These are phyloP conservation scores for Auricularia cornea DNA, from an alignment of 768 basidiomycete genomes.

Conservation along the genomic window DNA sequence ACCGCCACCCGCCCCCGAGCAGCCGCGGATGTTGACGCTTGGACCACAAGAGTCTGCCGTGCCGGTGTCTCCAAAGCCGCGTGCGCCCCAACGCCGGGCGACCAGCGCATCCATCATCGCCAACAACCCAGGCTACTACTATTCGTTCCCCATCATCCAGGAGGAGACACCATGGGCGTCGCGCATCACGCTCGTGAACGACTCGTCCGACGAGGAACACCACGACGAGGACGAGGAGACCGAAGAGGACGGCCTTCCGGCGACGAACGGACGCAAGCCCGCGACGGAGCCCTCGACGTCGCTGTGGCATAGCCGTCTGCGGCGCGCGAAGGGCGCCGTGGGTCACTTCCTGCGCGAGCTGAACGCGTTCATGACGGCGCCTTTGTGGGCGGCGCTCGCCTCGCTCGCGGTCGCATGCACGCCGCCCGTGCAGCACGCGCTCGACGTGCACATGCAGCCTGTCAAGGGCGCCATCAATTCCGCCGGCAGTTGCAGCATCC, in stretches of 20 bases:
- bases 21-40: conserved; percentile 2
- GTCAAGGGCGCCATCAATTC: conserved; percentile 58
- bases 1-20: conserved; percentile 2
- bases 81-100: conserved; percentile 1
- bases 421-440: conserved; percentile 60
- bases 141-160: conserved; percentile 58
- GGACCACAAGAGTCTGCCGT: conserved; percentile 4
- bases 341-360: conserved; percentile 31
- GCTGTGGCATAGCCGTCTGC: conserved; percentile 8
- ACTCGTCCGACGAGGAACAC: conserved; percentile 16
- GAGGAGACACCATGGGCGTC: neutral
- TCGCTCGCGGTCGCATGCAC: conserved; percentile 73
- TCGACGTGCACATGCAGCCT: conserved; percentile 56
- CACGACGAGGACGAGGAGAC: conserved; percentile 12
- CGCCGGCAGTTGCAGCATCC: conserved; percentile 75
- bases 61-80: conserved; percentile 2
- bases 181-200: conserved; percentile 9
- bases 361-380: conserved; percentile 79
- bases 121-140: conserved; percentile 40
- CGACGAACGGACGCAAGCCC: neutral
- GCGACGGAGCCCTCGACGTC: conserved; percentile 5
- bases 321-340: conserved; percentile 19
- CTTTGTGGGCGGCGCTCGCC: conserved; percentile 69
- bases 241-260: conserved; percentile 14
- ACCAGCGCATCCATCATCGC: conserved; percentile 8